Conservation (phyloP, 148 eudicot species). For the Rheum nobile region DNA sequence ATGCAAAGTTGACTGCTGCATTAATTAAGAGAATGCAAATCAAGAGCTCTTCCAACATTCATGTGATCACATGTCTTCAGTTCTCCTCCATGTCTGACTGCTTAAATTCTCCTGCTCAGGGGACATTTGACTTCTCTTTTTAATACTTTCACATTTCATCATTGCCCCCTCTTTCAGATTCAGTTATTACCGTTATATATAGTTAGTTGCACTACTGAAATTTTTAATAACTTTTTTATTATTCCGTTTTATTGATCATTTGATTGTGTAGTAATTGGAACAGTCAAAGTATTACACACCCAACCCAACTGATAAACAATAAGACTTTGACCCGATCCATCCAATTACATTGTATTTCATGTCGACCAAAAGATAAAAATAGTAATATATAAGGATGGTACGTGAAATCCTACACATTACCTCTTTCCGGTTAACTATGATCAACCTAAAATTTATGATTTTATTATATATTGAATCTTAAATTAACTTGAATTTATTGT, state of each 20-base stretch:
- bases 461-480: too few species aligned
- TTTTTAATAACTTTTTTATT: not conserved
- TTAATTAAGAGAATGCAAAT: not conserved
- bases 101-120: constrained; percentile 1
- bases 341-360: too few species aligned
- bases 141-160: constrained; percentile 13
- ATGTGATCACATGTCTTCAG: constrained; percentile 23
- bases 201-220: not conserved
- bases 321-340: too few species aligned
- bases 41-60: constrained; percentile 13
- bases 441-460: too few species aligned
- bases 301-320: too few species aligned
- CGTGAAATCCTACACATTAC: too few species aligned
- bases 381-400: too few species aligned
- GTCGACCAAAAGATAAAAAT: too few species aligned
- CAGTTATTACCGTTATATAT: constrained; percentile 6
- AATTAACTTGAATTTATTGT: too few species aligned
- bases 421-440: too few species aligned
- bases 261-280: not conserved
- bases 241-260: too few species aligned
- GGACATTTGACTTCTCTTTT: constrained; percentile 12
- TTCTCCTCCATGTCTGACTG: constrained; percentile 14
- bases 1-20: not conserved
- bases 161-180: not conserved
- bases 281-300: not conserved